These are phyloP conservation scores for Fulvia fulva DNA, from an alignment of 2,329 filamentous ascomycete genomes.

Conservation along the genomic window DNA sequence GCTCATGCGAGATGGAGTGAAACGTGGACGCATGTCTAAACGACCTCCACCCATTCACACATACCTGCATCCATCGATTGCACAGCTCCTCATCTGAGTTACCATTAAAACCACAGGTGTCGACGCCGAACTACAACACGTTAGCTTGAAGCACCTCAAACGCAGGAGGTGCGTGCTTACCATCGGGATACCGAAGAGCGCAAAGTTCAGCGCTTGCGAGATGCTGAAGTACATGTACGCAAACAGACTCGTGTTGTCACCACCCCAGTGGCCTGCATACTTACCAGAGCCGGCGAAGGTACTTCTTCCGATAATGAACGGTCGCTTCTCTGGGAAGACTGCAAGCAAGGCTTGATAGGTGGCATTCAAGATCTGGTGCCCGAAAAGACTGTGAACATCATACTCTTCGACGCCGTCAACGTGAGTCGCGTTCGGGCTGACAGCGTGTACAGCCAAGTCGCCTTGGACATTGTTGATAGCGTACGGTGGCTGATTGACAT, in stretches of 20 bases:
- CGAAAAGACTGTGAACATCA: conserved; percentile 77
- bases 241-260: conserved; percentile 67
- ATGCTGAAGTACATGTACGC: conserved; percentile 73
- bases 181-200: conserved; percentile 72
- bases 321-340: conserved; percentile 64
- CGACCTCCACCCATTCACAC: too few species aligned
- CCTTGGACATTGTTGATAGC: conserved; percentile 52
- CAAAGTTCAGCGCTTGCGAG: conserved; percentile 71
- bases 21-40: too few species aligned
- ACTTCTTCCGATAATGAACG: conserved; percentile 78
- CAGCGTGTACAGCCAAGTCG: conserved; percentile 67
- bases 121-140: conserved; percentile 58
- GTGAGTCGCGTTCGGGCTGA: conserved; percentile 75
- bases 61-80: conserved; percentile 64
- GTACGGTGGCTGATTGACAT: conserved; percentile 33
- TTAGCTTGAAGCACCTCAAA: not conserved
- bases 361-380: conserved; percentile 70
- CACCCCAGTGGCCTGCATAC: conserved; percentile 78
- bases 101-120: conserved; percentile 66
- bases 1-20: conserved; percentile 47
- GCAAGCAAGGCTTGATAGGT: conserved; percentile 67
- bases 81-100: conserved; percentile 68
- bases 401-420: conserved; percentile 70
- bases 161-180: conserved; percentile 13
- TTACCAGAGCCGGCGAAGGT: conserved; percentile 75